Conservation (phyloP, 441 rosid genomes). For the Cnidoscolus chayamansa region DNA sequence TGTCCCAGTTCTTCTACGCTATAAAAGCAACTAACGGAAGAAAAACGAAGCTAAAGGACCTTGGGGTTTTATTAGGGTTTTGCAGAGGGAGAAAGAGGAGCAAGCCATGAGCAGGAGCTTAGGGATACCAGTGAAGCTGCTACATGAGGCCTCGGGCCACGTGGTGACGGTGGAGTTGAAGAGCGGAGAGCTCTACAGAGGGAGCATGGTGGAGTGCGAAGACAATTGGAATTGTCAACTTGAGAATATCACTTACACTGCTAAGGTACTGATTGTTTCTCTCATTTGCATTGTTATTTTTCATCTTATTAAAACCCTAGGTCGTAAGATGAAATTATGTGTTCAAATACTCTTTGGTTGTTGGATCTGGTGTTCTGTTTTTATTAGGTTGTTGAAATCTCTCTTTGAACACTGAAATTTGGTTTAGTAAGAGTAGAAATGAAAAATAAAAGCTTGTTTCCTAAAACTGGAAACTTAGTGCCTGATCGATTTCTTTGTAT, state of each 20-base stretch:
- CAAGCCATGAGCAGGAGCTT: conserved; percentile 83
- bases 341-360: background rate
- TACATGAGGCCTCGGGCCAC: conserved; percentile 95
- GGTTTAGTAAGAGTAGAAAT: background rate
- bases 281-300: background rate
- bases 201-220: conserved; percentile 96
- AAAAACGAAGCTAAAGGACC: no score
- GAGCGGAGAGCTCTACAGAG: conserved; percentile 95
- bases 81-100: conserved; percentile 16
- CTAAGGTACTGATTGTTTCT: conserved; percentile 49
- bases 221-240: conserved; percentile 99
- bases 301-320: background rate
- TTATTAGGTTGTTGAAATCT: background rate
- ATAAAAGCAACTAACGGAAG: background rate
- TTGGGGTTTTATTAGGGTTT: conserved; percentile 45
- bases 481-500: background rate
- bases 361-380: conserved; percentile 15
- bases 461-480: background rate
- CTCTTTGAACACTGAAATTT: background rate
- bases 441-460: background rate
- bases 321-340: background rate
- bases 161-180: conserved; percentile 94
- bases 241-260: conserved; percentile 85
- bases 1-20: background rate
- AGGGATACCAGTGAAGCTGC: conserved; percentile 95